Evolutionary conservation across 306 rosid species (phyloP), one percentile per base, ranked within the genome.

Genomic region (Ceratonia siliqua): DNA sequence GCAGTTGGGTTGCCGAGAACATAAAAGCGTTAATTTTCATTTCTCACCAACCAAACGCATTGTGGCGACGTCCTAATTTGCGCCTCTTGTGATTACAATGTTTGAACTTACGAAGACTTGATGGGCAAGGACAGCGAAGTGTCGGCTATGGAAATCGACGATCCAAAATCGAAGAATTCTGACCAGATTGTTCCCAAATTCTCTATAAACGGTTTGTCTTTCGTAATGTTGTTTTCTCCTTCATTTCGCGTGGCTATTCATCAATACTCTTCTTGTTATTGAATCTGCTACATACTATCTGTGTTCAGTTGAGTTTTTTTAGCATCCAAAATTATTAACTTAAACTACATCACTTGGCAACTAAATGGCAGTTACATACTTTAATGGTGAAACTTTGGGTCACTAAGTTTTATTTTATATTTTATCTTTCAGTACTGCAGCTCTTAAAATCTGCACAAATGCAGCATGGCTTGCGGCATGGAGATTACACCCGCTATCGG

Each of bases 401-500:
- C 56, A 56, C 41, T 14, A 18, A 33, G 36, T 45, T 21, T 53
- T 11, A 38, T 52, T 56, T 15, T 14, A 15, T 61, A 21, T 45
- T 57, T 28, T 13, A 10, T 49, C 48, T 35, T 35, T 50, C 86
- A 94, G 98, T 94, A 21, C 63, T 94, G 88, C 98, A 90, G 90
- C 95, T 94, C 70, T 78, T 94, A 81, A 94, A 94, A 84, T 89
- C 96, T 17, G 96, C 97, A 33, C 98, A 91, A 83, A 88, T 91
- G 98, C 98, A 91, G 77, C 98, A 94, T 45, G 98, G 98, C 9
- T 79, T 94, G 85, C 90, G 98, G 21, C 96, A 89, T 4, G 94
- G 97, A 20, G 97, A 91, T 78, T 94, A 94, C 81, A 86, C 97
- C 74, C 98, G 96, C 74, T 91, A 94, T 72, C 87, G 98, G 98